These are phyloP conservation scores for Acacia confusa DNA, from an alignment of 306 rosid species.

Conservation along the genomic window DNA sequence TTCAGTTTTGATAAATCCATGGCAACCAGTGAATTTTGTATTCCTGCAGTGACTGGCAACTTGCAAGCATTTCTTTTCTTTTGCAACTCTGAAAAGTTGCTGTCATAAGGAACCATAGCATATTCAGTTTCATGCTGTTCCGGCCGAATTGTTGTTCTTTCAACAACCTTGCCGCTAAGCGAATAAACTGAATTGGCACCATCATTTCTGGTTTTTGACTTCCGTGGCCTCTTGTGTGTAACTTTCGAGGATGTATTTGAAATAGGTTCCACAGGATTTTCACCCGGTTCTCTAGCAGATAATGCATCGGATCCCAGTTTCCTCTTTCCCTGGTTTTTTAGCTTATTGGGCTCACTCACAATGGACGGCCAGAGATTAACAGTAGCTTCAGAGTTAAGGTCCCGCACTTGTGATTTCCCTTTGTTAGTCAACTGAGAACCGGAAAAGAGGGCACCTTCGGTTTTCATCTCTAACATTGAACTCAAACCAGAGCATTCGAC, in stretches of 20 bases:
- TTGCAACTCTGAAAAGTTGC: slow-evolving; percentile 38
- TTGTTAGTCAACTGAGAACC: slow-evolving; percentile 35
- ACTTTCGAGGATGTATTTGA: slow-evolving; percentile 28
- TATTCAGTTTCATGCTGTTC: slow-evolving; percentile 27
- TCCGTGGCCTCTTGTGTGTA: slow-evolving; percentile 45
- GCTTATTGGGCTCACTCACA: slow-evolving; percentile 21
- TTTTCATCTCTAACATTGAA: slow-evolving; percentile 36
- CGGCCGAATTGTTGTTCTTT: slow-evolving; percentile 24
- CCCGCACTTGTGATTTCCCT: slow-evolving; percentile 20
- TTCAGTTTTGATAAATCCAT: slow-evolving; percentile 27
- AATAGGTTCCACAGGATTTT: slow-evolving; percentile 19
- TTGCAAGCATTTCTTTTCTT: slow-evolving; percentile 30
- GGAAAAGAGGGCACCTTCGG: slow-evolving; percentile 11
- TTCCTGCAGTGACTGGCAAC: slow-evolving; percentile 13
- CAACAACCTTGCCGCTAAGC: slow-evolving; percentile 12
- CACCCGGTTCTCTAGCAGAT: slow-evolving; percentile 23
- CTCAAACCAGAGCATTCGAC: slow-evolving; percentile 33
- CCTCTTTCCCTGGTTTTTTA: slow-evolving; percentile 35
- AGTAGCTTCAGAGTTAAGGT: slow-evolving; percentile 24
- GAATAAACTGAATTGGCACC: slow-evolving; percentile 33
- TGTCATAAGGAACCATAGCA: slow-evolving; percentile 39
- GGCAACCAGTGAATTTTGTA: slow-evolving; percentile 25
- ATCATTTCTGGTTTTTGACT: slow-evolving; percentile 26
- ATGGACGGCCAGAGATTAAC: slow-evolving; percentile 3
- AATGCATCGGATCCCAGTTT: slow-evolving; percentile 28